These are phyloP conservation scores for Agrocybe pediades DNA, from an alignment of 768 basidiomycete species.

Conservation along the genomic window DNA sequence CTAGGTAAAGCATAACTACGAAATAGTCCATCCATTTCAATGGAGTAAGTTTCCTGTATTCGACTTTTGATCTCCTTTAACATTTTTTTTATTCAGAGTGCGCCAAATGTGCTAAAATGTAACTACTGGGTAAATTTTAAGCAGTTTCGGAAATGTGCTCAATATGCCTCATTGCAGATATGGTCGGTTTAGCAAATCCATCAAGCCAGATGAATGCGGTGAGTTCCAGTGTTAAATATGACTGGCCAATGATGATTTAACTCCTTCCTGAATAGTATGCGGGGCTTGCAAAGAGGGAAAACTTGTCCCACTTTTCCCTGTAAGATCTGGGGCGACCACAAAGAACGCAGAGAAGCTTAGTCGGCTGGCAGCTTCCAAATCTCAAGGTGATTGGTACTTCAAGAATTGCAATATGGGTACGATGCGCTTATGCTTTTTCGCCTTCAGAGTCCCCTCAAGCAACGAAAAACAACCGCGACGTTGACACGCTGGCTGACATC, in stretches of 20 bases:
- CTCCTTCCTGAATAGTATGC: constrained; percentile 48
- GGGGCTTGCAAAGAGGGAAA: constrained; percentile 63
- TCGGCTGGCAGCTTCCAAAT: constrained; percentile 43
- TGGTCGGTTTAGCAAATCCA: constrained; percentile 75
- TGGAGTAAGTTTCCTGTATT: constrained; percentile 76
- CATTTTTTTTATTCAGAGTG: constrained; percentile 48
- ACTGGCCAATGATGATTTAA: background rate
- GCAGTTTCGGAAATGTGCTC: too few species aligned
- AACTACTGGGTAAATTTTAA: too few species aligned
- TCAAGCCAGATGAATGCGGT: constrained; percentile 66
- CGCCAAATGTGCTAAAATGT: constrained; percentile 64
- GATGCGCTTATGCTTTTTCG: too few species aligned
- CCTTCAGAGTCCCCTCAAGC: constrained; percentile 34
- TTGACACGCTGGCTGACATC: constrained; percentile 21
- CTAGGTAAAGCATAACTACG: constrained; percentile 74
- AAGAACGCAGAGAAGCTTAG: constrained; percentile 40
- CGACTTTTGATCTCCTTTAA: background rate
- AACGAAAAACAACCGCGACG: background rate
- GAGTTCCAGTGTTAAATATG: constrained; percentile 23
- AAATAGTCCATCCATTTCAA: constrained; percentile 70
- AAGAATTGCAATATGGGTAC: too few species aligned
- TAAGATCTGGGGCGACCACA: constrained; percentile 27
- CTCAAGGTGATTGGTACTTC: constrained; percentile 42
- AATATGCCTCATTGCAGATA: constrained; percentile 44
- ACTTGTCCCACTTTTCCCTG: constrained; percentile 57